Base-by-base conservation (phyloP, 305 asterid genomes). In the Nicotiana rustica region DNA sequence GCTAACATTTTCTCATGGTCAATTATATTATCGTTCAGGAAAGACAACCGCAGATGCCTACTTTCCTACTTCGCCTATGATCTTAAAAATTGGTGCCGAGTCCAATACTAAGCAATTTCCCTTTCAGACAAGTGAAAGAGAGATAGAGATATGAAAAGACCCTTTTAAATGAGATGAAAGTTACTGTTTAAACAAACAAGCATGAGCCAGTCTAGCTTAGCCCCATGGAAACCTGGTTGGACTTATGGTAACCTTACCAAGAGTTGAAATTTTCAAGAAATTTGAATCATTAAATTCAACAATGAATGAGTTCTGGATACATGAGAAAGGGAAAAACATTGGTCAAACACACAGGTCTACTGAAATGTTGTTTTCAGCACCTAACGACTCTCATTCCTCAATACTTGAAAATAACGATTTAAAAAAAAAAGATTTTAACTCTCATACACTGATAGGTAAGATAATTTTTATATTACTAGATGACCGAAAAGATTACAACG, bases 151-250 rank as follows among this genome's bases (percentile, higher is more conserved):
- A 75, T 82, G 80, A 41, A 84, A 71, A 76, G 81, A 83, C 59
- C 75, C 57, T 69, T 87, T 83, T 78, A 88, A 79, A 85, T 83
- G 79, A 79, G 71, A 88, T 91, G 90, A 80, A 80, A 85, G 82
- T 80, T 80, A 85, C 79, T 59, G 76, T 82, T 29, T 64, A 31
- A 18, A 73, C 18, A 38, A 75, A 31, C 66, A 75, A 80, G 69
- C 5, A 65, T 19, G 29, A 29, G 21, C 18, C 52, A 60, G 38
- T 38, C 1, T 44, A 49, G 62, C 61, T 33, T 33, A 75, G 41
- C 64, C 65, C 44, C 29, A 52, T 75, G 44, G 77, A 36, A 75
- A 75, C 64, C 79, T 75, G 65, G 9, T 2, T 52, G 59, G 14
- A 52, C 59, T 52, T 52, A 1, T 3, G 59, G 59, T 14, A 75